A percentile compares a stretch with the other conserved stretches of the same genome.
Conservation (phyloP, 768 basidiomycete genomes). For the Suillus fuscotomentosus region DNA sequence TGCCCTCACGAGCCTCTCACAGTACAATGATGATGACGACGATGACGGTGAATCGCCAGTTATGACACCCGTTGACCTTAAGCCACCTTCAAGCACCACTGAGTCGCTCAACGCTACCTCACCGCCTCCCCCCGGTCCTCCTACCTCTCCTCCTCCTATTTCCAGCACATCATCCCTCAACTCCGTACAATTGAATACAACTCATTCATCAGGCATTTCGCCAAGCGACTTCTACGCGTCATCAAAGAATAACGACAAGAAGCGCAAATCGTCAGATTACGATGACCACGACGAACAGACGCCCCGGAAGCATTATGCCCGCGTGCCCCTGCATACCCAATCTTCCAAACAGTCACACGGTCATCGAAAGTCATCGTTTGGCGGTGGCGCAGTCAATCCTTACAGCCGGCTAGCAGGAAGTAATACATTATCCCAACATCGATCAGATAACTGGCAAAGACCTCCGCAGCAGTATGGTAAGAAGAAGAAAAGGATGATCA, state of each 20-base stretch:
- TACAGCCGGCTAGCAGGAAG: constrained; percentile 33
- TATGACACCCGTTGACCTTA: constrained; percentile 16
- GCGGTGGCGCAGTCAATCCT: constrained; percentile 32
- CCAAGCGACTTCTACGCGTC: constrained; percentile 41
- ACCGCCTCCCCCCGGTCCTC: constrained; percentile 33
- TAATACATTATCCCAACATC: constrained; percentile 30
- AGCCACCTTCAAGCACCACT: constrained; percentile 15
- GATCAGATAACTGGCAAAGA: constrained; percentile 21
- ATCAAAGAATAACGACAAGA: constrained; percentile 27
- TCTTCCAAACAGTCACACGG: constrained; percentile 23
- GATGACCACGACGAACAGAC: constrained; percentile 25
- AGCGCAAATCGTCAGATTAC: constrained; percentile 39
- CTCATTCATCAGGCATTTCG: constrained; percentile 25
- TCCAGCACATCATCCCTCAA: constrained; percentile 20
- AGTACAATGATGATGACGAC: constrained; percentile 43
- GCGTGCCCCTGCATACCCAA: constrained; percentile 20
- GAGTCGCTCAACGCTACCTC: constrained; percentile 30
- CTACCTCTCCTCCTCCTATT: constrained; percentile 28
- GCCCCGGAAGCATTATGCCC: constrained; percentile 19
- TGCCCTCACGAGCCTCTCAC: constrained; percentile 37
- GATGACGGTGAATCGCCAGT: constrained; percentile 25
- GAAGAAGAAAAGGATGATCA: constrained; percentile 34
- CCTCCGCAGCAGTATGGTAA: constrained; percentile 27
- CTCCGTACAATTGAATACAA: constrained; percentile 20
- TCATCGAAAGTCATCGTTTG: constrained; percentile 29